phyloP scores from a whole-genome alignment of 2,329 filamentous ascomycete genomes.

The Pseudogymnoascus sp. region DNA sequence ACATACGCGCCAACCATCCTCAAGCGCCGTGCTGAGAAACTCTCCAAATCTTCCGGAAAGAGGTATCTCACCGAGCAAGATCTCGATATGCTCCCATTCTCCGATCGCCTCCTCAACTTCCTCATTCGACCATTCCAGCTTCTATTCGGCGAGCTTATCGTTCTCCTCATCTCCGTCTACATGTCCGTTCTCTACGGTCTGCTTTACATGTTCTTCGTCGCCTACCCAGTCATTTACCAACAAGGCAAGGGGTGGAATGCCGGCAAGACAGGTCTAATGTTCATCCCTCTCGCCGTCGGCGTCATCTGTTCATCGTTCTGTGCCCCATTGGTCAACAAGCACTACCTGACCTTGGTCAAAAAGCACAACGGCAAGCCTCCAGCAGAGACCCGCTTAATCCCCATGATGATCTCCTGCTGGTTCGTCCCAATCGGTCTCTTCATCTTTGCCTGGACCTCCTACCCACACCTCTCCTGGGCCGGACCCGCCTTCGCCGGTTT shows the following conservation, averaged over 20 bases:
- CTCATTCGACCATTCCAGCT: conserved; percentile 78
- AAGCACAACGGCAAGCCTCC: conserved; percentile 66
- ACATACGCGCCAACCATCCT: conserved; percentile 80
- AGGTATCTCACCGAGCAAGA: conserved; percentile 69
- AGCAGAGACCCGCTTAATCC: conserved; percentile 69
- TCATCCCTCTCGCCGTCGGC: conserved; percentile 73
- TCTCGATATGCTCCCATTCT: conserved; percentile 61
- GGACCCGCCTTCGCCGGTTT: conserved; percentile 51
- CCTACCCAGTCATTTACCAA: conserved; percentile 57
- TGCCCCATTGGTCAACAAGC: conserved; percentile 68
- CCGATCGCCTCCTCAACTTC: conserved; percentile 64
- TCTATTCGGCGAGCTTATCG: conserved; percentile 75
- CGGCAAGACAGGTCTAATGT: conserved; percentile 73
- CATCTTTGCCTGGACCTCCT: conserved; percentile 60
- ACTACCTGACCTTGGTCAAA: conserved; percentile 59
- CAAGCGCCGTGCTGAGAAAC: conserved; percentile 57
- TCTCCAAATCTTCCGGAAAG: conserved; percentile 62
- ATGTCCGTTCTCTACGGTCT: conserved; percentile 75
- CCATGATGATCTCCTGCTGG: conserved; percentile 75
- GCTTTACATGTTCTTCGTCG: conserved; percentile 23
- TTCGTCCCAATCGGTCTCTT: conserved; percentile 60
- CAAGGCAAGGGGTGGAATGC: conserved; percentile 71
- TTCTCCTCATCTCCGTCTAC: conserved; percentile 75
- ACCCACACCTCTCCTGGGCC: conserved; percentile 46
- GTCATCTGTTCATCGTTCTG: conserved; percentile 60